phyloP scores from a whole-genome alignment of 2,329 filamentous ascomycete species.

The Pseudocercospora crystallina region DNA sequence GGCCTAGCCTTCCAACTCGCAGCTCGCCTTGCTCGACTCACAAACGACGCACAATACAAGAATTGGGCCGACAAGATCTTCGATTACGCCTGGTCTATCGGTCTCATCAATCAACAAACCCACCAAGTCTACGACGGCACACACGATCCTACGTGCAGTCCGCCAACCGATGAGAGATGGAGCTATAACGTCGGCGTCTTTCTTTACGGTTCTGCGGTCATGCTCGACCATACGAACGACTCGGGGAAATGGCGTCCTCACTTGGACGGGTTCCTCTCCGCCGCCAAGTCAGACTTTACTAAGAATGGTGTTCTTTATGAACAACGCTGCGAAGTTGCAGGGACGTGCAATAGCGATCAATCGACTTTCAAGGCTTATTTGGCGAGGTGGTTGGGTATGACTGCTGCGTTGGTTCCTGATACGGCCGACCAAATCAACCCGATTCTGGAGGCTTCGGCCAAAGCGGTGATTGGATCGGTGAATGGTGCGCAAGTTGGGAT shows the following conservation, averaged over 20 bases:
- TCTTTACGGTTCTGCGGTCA: conserved; percentile 48
- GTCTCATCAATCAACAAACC: conserved; percentile 57
- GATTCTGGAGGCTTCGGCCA: conserved; percentile 44
- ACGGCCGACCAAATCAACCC: conserved; percentile 8
- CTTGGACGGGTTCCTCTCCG: conserved; percentile 27
- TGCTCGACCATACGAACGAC: conserved; percentile 41
- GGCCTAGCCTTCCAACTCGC: conserved; percentile 79
- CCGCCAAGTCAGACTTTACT: conserved; percentile 40
- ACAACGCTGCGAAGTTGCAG: conserved; percentile 42
- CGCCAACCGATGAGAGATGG: conserved; percentile 49
- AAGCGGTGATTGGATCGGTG: conserved; percentile 40
- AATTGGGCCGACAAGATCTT: conserved; percentile 58
- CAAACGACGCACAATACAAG: conserved; percentile 56
- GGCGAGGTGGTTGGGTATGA: conserved; percentile 49
- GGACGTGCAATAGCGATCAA: conserved; percentile 47
- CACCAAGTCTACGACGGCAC: conserved; percentile 50
- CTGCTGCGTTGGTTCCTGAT: conserved; percentile 1
- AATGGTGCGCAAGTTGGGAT: no score
- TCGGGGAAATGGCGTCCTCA: conserved; percentile 25
- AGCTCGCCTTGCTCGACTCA: conserved; percentile 48
- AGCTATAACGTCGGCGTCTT: conserved; percentile 49
- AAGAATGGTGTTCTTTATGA: conserved; percentile 44
- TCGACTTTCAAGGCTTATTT: conserved; percentile 47
- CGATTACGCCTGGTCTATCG: conserved; percentile 43
- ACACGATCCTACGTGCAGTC: conserved; percentile 45